phyloP scores from a whole-genome alignment of 768 basidiomycete genomes.

The Trametes cubensis region DNA sequence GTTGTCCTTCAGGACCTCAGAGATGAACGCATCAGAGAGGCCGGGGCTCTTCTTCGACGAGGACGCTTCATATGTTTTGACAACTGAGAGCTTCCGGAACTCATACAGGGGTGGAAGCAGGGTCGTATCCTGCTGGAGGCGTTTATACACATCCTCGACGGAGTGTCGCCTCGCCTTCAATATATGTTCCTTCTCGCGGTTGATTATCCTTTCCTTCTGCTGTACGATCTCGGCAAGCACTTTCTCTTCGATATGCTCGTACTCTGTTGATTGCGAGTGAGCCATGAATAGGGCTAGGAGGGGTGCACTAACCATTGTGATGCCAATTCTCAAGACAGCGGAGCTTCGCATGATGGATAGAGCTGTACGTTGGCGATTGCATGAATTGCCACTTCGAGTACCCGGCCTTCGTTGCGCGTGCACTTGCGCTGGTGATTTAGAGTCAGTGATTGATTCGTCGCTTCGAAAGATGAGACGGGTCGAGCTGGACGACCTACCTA shows the following conservation, averaged over 20 bases:
- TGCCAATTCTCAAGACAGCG: slow-evolving; percentile 43
- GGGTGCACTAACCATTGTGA: slow-evolving; percentile 38
- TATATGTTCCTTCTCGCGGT: slow-evolving; percentile 32
- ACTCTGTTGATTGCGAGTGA: slow-evolving; percentile 33
- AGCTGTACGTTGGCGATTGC: slow-evolving; percentile 42
- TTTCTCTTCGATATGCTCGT: slow-evolving; percentile 21
- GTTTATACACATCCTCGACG: slow-evolving; percentile 45
- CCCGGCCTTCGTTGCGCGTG: slow-evolving; percentile 42
- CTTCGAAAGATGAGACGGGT: neutral
- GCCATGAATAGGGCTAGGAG: neutral
- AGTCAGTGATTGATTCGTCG: neutral
- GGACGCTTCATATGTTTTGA: slow-evolving; percentile 39
- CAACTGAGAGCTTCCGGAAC: slow-evolving; percentile 53
- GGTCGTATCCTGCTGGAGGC: slow-evolving; percentile 39
- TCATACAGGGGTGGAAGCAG: slow-evolving; percentile 49
- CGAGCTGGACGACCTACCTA: slow-evolving; percentile 14
- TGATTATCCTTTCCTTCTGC: slow-evolving; percentile 31
- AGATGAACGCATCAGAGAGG: slow-evolving; percentile 39
- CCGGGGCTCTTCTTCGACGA: slow-evolving; percentile 10
- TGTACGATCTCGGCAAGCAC: slow-evolving; percentile 37
- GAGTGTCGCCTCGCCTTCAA: slow-evolving; percentile 32
- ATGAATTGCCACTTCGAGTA: slow-evolving; percentile 49
- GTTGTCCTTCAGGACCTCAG: slow-evolving; percentile 45
- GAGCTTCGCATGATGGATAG: slow-evolving; percentile 42
- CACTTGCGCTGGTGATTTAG: slow-evolving; percentile 37